Percentiles rank a stretch among this genome's conserved stretches.
Evolutionary conservation across 306 rosid genomes (phyloP).

Genomic region (Psophocarpus tetragonolobus): DNA sequence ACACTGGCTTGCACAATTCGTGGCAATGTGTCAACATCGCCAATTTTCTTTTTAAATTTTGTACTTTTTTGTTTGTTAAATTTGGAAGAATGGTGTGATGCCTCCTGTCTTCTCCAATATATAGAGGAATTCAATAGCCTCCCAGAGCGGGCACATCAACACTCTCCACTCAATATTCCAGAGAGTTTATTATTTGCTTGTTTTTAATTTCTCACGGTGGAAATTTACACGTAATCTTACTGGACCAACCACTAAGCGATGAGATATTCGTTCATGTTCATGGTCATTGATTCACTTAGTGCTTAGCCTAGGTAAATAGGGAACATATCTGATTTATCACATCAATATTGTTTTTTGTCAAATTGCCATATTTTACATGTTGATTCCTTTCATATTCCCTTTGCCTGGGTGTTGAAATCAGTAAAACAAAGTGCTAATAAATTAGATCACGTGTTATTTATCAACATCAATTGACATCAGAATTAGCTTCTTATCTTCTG

Average conservation of each 20-base stretch:
- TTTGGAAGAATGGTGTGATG: conserved; percentile 26
- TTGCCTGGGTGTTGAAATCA: not conserved
- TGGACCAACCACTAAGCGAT: conserved; percentile 17
- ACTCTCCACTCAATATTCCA: conserved; percentile 27
- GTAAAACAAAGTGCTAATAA: conserved; percentile 5
- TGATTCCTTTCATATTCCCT: conserved; percentile 22
- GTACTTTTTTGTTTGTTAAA: not conserved
- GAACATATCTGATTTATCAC: conserved; percentile 15
- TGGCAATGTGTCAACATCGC: conserved; percentile 39
- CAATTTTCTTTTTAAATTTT: not conserved
- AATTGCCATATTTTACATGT: conserved; percentile 13
- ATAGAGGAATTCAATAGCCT: conserved; percentile 34
- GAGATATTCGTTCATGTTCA: conserved; percentile 22
- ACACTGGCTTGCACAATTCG: conserved; percentile 55
- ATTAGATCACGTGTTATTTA: conserved; percentile 22
- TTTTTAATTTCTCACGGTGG: conserved; percentile 24
- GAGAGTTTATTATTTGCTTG: not conserved
- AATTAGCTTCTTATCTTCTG: conserved; percentile 27
- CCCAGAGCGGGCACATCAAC: conserved; percentile 30
- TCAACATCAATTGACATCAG: conserved; percentile 13
- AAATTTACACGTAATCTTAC: conserved; percentile 24
- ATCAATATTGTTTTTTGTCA: not conserved
- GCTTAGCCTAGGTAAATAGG: not conserved
- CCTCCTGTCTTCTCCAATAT: conserved; percentile 16
- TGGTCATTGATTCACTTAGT: conserved; percentile 6